Evolutionary conservation across 192 early-diverging fungal genomes (phyloP), one percentile per base, ranked within the genome.

Genomic region (Chytriomyces sp.): DNA sequence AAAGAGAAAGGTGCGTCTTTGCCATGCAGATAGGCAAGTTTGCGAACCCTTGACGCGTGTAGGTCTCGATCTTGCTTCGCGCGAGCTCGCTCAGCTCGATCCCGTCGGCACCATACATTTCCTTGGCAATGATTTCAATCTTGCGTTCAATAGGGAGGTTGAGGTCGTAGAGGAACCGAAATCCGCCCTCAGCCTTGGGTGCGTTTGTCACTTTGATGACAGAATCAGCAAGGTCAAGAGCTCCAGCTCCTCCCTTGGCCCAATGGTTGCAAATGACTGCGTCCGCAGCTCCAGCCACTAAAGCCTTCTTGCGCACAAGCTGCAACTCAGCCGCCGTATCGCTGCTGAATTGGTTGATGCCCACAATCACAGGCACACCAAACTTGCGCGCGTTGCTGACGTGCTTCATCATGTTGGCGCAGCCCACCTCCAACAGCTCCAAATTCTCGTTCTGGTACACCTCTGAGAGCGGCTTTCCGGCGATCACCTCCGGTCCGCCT

Each of bases 11-110:
- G 75, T 99, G 97, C 4, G 97, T 99, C 85, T 99, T 99, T 39
- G 97, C 97, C 97, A 99, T 99, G 80, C 97, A 99, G 38, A 99
- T 93, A 5, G 96, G 96, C 73, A 98, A 79, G 30, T 90, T 82
- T 41, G 74, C 88, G 82, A 96, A 99, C 22, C 96, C 96, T 75
- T 91, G 91, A 12, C 73, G 66, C 0, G 94, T 94, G 74, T 96
- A 99, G 31, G 86, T 82, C 64, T 89, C 92, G 38, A 98, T 89
- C 87, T 99, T 99, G 70, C 82, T 80, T 70, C 89, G 85, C n/a
- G 97, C 96, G 58, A 87, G 75, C 22, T 93, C 89, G 64, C 86
- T 91, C 31, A 94, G 84, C 62, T 91, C 89, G 59, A 99, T 90
- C 4, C 94, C 95, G 60, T 90, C 92, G 8, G 97, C 97, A 25